Evolutionary conservation across 73 alveolate genomes (phyloP), one percentile per base, ranked within the genome.

Genomic region (Symbiodinium natans): DNA sequence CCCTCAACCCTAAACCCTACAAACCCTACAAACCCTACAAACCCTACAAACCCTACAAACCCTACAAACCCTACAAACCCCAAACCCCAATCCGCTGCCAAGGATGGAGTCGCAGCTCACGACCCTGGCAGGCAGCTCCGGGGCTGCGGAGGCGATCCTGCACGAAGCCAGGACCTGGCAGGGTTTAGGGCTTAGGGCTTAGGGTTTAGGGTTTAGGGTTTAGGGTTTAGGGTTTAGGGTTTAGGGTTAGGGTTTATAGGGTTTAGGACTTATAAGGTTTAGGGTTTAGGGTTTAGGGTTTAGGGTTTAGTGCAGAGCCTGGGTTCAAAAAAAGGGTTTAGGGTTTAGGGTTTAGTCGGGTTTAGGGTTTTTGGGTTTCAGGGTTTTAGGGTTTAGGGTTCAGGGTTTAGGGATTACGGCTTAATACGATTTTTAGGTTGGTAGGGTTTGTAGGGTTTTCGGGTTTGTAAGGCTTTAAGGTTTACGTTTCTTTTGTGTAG

Each of bases 81-180:
- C 19, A 43, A 43, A 43, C n/a, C n/a, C n/a, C n/a, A n/a, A n/a
- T n/a, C n/a, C n/a, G n/a, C n/a, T n/a, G n/a, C n/a, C n/a, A n/a
- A 63, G 80, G 80, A 63, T 63, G 80, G 80, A 63, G 38, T 9
- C 80, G 36, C 19, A 31, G 15, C 80, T 63, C 36, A 23, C 33
- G 13, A 36, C 80, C 27, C 11, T 63, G 38, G 80, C 80, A 31
- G 80, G 80, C 80, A 63, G 80, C 80, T 36, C 1, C 36, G 80
- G 80, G 27, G 36, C 80, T 29, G 80, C 80, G 0, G 80, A 63
- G 80, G 80, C 80, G 4, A 63, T 63, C 80, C 80, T 63, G 80
- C 80, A 63, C 80, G 80, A 63, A 63, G 80, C 80, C 80, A 63
- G 80, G 80, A 63, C 38, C 31, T 56, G 74, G 31, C 25, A 21